Percentiles rank a stretch among this genome's conserved stretches.
Evolutionary conservation across 345 rosid species (phyloP).

Genomic region (Noccaea caerulescens): DNA sequence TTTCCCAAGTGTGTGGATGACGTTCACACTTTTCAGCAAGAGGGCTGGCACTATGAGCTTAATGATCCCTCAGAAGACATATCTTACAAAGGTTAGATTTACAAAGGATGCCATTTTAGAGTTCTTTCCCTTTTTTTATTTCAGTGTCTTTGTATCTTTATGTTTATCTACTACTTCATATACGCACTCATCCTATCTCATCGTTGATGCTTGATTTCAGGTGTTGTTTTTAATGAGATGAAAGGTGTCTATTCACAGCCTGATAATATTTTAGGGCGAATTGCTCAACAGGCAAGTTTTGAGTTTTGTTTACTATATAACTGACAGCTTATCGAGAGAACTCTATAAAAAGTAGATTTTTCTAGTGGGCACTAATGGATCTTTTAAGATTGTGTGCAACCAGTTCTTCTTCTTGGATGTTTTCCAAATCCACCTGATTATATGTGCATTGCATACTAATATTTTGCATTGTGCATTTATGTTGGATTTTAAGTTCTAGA

Average conservation of each 20-base stretch:
- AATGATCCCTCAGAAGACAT: slow-evolving; percentile 84
- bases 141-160: slow-evolving; percentile 3
- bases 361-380: slow-evolving; percentile 7
- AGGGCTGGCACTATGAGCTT: slow-evolving; percentile 99
- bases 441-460: slow-evolving; percentile 18
- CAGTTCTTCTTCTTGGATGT: slow-evolving; percentile 22
- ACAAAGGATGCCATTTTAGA: slow-evolving; percentile 1
- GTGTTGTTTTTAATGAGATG: slow-evolving; percentile 99
- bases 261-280: slow-evolving; percentile 81
- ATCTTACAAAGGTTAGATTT: slow-evolving; percentile 73
- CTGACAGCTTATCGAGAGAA: neutral
- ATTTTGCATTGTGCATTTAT: slow-evolving; percentile 6
- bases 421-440: slow-evolving; percentile 26
- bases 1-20: slow-evolving; percentile 96
- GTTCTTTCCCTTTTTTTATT: slow-evolving; percentile 1
- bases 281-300: slow-evolving; percentile 75
- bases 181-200: slow-evolving; percentile 15
- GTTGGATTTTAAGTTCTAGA: slow-evolving; percentile 7
- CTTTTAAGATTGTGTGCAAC: neutral
- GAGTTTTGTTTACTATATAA: slow-evolving; percentile 25
- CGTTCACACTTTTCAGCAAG: slow-evolving; percentile 89
- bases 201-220: slow-evolving; percentile 50
- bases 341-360: slow-evolving; percentile 1
- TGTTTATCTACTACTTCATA: slow-evolving; percentile 16
- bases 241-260: slow-evolving; percentile 99